A percentile compares a stretch with the other conserved stretches of the same genome.
phyloP scores from a whole-genome alignment of 148 eudicot species.

The Chenopodium suecicum region DNA sequence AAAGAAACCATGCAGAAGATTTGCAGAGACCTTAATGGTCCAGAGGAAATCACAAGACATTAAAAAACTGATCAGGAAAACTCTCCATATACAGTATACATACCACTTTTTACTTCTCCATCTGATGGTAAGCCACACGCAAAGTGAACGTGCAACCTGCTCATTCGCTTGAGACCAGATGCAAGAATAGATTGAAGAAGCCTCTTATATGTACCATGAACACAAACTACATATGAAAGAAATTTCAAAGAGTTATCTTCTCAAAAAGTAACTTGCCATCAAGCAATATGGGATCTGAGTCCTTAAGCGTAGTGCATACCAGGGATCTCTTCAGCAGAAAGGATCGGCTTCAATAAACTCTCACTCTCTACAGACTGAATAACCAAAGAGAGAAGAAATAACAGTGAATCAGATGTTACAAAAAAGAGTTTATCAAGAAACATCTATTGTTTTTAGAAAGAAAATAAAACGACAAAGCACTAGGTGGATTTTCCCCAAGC shows the following conservation, averaged over 20 bases:
- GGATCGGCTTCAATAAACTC: conserved; percentile 75
- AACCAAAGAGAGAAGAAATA: conserved; percentile 15
- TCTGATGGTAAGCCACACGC: conserved; percentile 85
- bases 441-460: not conserved
- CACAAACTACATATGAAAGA: conserved; percentile 54
- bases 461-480: not conserved
- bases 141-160: conserved; percentile 86
- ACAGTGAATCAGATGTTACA: not conserved
- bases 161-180: conserved; percentile 85
- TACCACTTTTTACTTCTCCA: conserved; percentile 90
- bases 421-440: not conserved
- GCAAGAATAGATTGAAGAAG: conserved; percentile 62
- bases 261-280: not conserved
- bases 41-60: not conserved
- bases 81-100: not conserved
- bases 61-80: not conserved
- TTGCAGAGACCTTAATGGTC: not conserved
- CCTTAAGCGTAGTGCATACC: conserved; percentile 36
- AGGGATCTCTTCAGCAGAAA: conserved; percentile 81
- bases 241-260: not conserved
- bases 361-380: conserved; percentile 76
- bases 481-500: not conserved
- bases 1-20: not conserved
- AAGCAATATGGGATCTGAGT: not conserved
- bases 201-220: conserved; percentile 87